phyloP scores from a whole-genome alignment of 805 yeast genomes.

The Cyberlindnera suaveolens region DNA sequence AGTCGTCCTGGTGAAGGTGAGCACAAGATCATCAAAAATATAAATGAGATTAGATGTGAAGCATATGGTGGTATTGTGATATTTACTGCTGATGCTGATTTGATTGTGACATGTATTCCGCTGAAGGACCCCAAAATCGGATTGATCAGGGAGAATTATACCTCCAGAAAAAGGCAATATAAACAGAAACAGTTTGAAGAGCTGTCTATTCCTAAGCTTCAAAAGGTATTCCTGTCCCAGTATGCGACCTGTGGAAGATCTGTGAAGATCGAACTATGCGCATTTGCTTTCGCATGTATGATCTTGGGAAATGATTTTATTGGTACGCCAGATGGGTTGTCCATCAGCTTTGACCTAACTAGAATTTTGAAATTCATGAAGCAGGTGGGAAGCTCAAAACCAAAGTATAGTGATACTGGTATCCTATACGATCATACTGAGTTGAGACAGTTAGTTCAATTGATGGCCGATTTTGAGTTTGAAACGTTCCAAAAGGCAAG shows the following conservation, averaged over 20 bases:
- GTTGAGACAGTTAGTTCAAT: slow-evolving; percentile 28
- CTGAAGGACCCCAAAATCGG: slow-evolving; percentile 84
- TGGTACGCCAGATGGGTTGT: slow-evolving; percentile 50
- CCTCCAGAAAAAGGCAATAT: slow-evolving; percentile 51
- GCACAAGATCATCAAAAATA: slow-evolving; percentile 87
- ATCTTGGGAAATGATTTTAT: slow-evolving; percentile 95
- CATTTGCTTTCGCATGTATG: slow-evolving; percentile 27
- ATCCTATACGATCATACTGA: background rate
- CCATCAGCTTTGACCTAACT: background rate
- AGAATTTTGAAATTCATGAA: background rate
- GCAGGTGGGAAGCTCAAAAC: too few species aligned
- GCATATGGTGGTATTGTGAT: slow-evolving; percentile 34
- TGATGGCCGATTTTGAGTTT: slow-evolving; percentile 2
- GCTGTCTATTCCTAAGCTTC: slow-evolving; percentile 38
- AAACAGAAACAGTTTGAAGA: slow-evolving; percentile 57
- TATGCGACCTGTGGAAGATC: background rate
- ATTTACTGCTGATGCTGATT: slow-evolving; percentile 91
- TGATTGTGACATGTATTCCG: slow-evolving; percentile 81
- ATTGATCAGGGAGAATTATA: slow-evolving; percentile 60
- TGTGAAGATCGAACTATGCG: background rate
- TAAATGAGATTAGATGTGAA: slow-evolving; percentile 61
- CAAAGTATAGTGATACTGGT: background rate
- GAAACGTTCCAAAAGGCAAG: background rate
- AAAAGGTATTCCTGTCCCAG: background rate
- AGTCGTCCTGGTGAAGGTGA: slow-evolving; percentile 94